A percentile compares a stretch with the other conserved stretches of the same genome.
Evolutionary conservation across 2,329 filamentous ascomycete genomes (phyloP).

Genomic region (Colletotrichum godetiae): DNA sequence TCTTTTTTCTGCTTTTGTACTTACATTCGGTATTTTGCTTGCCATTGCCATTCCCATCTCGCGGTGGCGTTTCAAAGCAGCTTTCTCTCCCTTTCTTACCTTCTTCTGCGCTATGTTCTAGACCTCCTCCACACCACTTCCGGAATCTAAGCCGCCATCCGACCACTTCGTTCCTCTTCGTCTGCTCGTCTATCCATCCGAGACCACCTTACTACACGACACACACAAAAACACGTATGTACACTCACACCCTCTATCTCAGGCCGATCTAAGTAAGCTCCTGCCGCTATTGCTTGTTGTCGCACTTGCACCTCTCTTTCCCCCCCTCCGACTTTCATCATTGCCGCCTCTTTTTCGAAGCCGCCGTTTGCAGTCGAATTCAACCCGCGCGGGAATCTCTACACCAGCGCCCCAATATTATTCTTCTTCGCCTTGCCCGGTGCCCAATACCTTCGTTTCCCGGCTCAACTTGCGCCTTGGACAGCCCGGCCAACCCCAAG

Average conservation of each 20-base stretch:
- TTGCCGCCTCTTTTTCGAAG: conserved; percentile 11
- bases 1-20: background rate
- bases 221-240: background rate
- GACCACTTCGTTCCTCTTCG: conserved; percentile 7
- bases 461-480: conserved; percentile 24
- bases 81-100: background rate
- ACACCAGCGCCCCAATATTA: background rate
- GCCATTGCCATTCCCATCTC: background rate
- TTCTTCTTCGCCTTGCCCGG: conserved; percentile 3
- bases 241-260: background rate
- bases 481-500: conserved; percentile 14
- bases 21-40: background rate
- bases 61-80: background rate
- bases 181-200: background rate
- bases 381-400: conserved; percentile 21
- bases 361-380: conserved; percentile 31
- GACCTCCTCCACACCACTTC: conserved; percentile 27
- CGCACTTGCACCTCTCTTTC: conserved; percentile 1
- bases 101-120: background rate
- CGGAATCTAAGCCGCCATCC: conserved; percentile 16
- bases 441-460: background rate
- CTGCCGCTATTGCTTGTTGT: conserved; percentile 8
- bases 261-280: conserved; percentile 20
- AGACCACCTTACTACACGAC: background rate
- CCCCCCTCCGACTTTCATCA: background rate